Evolutionary conservation across 164 flowering plant species (phyloP), one percentile per base, ranked within the genome.

Genomic region (Tinospora cordifolia): DNA sequence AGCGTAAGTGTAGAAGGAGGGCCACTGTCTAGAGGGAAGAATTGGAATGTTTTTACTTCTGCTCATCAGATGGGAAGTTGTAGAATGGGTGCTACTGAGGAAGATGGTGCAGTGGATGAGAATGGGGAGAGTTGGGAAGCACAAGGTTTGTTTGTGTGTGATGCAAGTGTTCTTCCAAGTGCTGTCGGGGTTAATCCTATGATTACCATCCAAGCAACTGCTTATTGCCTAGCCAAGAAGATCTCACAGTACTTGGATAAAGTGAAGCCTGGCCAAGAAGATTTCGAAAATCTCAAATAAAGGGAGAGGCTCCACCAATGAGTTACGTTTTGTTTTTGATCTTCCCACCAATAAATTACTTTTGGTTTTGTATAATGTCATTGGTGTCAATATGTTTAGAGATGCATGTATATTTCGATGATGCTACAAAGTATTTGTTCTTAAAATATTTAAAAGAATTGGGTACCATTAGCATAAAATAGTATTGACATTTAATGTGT

Each of bases 41-140:
- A 69, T 19, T 83, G 83, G 83, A 68, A 63, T 22, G 19, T 72
- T 1, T 81, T 77, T 8, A 5, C 36, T 15, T 73, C 81, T 38
- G 85, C 85, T 2, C 85, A 83, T 75, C 85, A 81, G 68, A 77
- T 83, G 84, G 79, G 85, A 62, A 81, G 81, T 38, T 83, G 86
- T 69, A 79, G 81, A 34, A 83, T 83, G 81, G 83, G 83, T 24
- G 75, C 69, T 25, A 73, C n/a, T 0, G 79, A 77, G 63, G 63
- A 71, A 34, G 78, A 75, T 13, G 82, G 84, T 6, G 84, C 68
- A n/a, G 83, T 83, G 69, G 84, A 83, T 76, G 81, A 69, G 69
- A 78, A 78, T 34, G 86, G 84, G 27, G 79, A 83, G 77, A 83
- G 82, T 65, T 83, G 86, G 86, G 86, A 83, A 65, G 84, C 81